phyloP scores from a whole-genome alignment of 73 alveolate genomes.

The Blepharisma stoltei region DNA sequence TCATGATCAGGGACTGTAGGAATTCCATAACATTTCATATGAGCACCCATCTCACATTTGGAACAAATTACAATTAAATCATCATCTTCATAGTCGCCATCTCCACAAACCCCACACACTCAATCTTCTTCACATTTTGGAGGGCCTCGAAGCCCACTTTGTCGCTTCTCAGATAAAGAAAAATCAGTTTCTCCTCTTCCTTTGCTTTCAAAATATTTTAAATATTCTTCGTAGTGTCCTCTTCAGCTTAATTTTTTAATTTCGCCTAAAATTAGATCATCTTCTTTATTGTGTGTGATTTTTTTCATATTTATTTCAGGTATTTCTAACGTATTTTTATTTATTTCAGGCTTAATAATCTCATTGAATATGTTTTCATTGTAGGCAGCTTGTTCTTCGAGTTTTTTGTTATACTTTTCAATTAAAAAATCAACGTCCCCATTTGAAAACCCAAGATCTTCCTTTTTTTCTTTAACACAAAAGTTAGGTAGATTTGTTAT shows the following conservation, averaged over 20 bases:
- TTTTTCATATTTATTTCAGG: neutral
- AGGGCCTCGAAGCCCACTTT: neutral
- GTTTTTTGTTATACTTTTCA: neutral
- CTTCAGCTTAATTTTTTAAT: neutral
- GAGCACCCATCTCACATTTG: conserved; percentile 27
- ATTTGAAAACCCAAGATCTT: neutral
- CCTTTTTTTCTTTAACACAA: neutral
- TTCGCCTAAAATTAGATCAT: conserved; percentile 6
- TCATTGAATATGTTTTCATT: neutral
- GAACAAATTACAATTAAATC: conserved; percentile 26
- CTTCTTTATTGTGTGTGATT: conserved; percentile 10
- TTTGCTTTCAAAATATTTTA: conserved; percentile 25
- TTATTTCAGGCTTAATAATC: no score
- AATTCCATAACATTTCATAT: conserved; percentile 29
- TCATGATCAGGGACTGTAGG: conserved; percentile 23
- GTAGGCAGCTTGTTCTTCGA: neutral
- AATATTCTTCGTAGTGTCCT: conserved; percentile 2
- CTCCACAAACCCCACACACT: conserved; percentile 17
- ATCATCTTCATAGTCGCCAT: conserved; percentile 31
- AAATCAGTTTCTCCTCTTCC: conserved; percentile 1
- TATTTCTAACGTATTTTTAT: neutral
- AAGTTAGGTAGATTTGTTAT: neutral
- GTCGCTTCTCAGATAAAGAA: neutral
- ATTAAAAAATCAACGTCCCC: neutral
- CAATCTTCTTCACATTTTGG: conserved; percentile 27